Conservation (phyloP, 176 grass and related monocot species). For the Tuctoria greenei region DNA sequence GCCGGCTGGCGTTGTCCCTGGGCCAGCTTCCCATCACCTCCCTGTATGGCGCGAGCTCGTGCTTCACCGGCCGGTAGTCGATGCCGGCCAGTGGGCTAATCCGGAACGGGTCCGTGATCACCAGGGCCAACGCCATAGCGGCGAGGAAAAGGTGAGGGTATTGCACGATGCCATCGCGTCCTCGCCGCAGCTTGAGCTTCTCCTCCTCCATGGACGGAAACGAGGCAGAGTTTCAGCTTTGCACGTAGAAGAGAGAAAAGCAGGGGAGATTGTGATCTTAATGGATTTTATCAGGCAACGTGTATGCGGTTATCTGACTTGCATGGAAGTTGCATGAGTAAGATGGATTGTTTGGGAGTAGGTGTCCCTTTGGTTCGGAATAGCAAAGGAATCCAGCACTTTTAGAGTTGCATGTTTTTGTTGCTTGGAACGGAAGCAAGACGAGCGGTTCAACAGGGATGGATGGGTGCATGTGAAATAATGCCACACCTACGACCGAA, state of each 20-base stretch:
- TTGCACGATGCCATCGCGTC: conserved; percentile 53
- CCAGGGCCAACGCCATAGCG: conserved; percentile 51
- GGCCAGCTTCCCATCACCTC: conserved; percentile 77
- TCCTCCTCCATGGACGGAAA: conserved; percentile 50
- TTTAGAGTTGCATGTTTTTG: conserved; percentile 29
- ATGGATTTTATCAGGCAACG: conserved; percentile 40
- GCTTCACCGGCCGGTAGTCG: conserved; percentile 74
- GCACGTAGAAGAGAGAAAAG: conserved; percentile 3
- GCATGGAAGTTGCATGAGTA: conserved; percentile 55
- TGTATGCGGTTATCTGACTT: not conserved
- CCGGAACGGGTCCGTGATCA: conserved; percentile 70
- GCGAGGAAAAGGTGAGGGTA: conserved; percentile 63
- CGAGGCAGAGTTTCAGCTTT: not conserved
- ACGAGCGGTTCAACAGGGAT: conserved; percentile 38
- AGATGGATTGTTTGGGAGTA: conserved; percentile 60
- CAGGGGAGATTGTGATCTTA: conserved; percentile 14
- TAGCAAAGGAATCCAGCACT: conserved; percentile 26
- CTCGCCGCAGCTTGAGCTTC: conserved; percentile 29
- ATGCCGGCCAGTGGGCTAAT: conserved; percentile 55
- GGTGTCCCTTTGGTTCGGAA: conserved; percentile 59
- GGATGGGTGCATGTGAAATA: not conserved
- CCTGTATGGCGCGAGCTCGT: conserved; percentile 62
- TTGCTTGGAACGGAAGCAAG: conserved; percentile 28
- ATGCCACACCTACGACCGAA: too few species aligned
- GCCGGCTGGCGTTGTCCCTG: conserved; percentile 69